These are phyloP conservation scores for Aureobasidium melanogenum DNA, from an alignment of 2,329 filamentous ascomycete genomes.

Conservation along the genomic window DNA sequence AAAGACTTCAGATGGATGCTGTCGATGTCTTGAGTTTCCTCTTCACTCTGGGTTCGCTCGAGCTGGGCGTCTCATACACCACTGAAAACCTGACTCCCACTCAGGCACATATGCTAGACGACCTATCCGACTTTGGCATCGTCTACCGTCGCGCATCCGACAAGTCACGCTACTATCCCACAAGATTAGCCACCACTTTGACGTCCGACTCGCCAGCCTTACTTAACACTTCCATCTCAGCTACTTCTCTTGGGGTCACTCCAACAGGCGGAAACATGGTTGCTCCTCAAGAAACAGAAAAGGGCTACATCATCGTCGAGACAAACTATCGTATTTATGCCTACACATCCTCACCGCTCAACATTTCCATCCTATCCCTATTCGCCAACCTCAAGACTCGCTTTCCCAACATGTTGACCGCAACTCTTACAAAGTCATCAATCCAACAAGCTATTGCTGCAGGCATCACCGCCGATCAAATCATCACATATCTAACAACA, in stretches of 20 bases:
- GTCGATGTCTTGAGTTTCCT: slow-evolving; percentile 94
- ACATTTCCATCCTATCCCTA: slow-evolving; percentile 86
- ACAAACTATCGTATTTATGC: slow-evolving; percentile 98
- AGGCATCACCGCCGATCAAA: slow-evolving; percentile 91
- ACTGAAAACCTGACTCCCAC: slow-evolving; percentile 73
- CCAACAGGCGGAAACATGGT: slow-evolving; percentile 22
- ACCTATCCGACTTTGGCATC: slow-evolving; percentile 85
- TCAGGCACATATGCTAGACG: slow-evolving; percentile 80
- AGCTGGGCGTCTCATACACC: slow-evolving; percentile 85
- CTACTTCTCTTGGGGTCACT: slow-evolving; percentile 39
- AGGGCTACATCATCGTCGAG: slow-evolving; percentile 89
- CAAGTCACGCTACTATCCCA: slow-evolving; percentile 66
- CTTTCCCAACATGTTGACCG: slow-evolving; percentile 89
- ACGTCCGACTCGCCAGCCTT: slow-evolving; percentile 68
- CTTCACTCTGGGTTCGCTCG: slow-evolving; percentile 87
- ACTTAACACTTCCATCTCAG: slow-evolving; percentile 57
- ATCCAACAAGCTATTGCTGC: slow-evolving; percentile 78
- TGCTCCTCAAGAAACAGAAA: slow-evolving; percentile 34
- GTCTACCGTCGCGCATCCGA: slow-evolving; percentile 54
- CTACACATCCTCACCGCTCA: slow-evolving; percentile 86
- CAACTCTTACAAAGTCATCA: slow-evolving; percentile 80
- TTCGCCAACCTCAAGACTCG: slow-evolving; percentile 83
- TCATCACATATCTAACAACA: slow-evolving; percentile 82
- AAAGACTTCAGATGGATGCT: slow-evolving; percentile 60
- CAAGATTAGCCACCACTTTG: slow-evolving; percentile 84